Evolutionary conservation across 225 moss, liverwort and hornwort genomes (phyloP).

Genomic region (Asterella californica): DNA sequence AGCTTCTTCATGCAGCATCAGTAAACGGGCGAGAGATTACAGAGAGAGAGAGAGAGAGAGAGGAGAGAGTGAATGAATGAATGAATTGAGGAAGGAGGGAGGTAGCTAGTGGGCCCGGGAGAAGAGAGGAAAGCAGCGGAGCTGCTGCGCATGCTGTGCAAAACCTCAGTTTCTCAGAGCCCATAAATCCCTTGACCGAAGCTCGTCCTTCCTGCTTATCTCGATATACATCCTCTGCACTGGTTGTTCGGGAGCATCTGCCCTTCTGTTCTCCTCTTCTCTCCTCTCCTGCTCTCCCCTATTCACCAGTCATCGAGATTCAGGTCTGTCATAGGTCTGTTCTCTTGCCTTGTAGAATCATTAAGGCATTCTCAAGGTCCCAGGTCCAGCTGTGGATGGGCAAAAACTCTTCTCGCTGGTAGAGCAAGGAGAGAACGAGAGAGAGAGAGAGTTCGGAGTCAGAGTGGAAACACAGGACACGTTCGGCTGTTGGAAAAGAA

Average conservation of each 20-base stretch:
- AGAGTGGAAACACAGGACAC: constrained; percentile 10
- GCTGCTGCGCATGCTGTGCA: neutral
- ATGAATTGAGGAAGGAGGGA: neutral
- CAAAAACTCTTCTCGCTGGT: neutral
- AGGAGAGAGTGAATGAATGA: neutral
- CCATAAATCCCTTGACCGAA: constrained; percentile 10
- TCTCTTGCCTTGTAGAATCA: neutral
- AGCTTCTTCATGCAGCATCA: neutral
- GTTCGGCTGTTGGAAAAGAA: neutral
- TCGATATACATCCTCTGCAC: neutral
- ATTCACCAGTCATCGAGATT: constrained; percentile 8
- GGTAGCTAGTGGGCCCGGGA: neutral
- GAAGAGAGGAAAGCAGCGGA: neutral
- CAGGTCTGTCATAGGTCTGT: neutral
- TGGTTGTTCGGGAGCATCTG: neutral
- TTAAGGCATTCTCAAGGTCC: neutral
- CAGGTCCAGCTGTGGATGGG: neutral
- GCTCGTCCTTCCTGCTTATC: constrained; percentile 17
- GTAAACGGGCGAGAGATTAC: neutral
- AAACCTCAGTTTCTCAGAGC: neutral
- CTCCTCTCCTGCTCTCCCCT: neutral
- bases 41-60: neutral
- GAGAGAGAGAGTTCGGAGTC: neutral
- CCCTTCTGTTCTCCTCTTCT: constrained; percentile 7
- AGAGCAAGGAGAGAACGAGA: neutral